Base-by-base conservation (phyloP, 1,139 yeast genomes). In the Magnusiomyces ingens region DNA sequence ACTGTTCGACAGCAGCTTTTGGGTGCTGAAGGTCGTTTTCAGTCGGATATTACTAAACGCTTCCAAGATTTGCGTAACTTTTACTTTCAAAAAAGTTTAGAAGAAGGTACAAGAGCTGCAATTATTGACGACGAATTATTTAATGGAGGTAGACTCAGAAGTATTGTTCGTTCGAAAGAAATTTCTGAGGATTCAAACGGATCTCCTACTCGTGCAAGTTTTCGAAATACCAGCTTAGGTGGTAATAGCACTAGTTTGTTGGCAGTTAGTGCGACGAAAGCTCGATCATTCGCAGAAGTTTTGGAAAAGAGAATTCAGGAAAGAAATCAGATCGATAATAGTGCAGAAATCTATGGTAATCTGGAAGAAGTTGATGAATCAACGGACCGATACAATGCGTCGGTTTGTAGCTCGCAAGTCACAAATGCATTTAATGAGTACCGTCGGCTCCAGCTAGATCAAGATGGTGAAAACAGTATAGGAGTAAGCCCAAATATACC, bases 91-190 rank as follows among this genome's bases (percentile, higher is more conserved):
- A 50, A 51, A 26, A 55, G 57, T 42, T 22, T 52, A n/a, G 57
- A 55, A 32, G 57, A 55, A 37, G 57, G 55, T n/a, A 55, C 53
- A 8, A 26, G 53, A 35, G 57, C 55, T 2, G 53, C 57, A 5
- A 41, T 51, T 22, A 37, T 45, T n/a, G 35, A 40, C 18, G 51
- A 46, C 46, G 46, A 29, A 13, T 12, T 43, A 19, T 43, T 43
- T 13, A 26, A 26, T 26, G 32, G 32, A 26, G 32, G 32, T 26
- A 26, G 32, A 8, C 32, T 26, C 32, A 4, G 32, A 26, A 26
- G 8, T 26, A 26, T 26, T 26, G 32, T 8, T 26, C 4, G 32
- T 5, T 26, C 4, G 4, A 26, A 26, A 26, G 32, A 26, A 26
- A 8, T 26, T 26, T 4, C 4, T 8, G 8, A 26, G 8, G 32